phyloP scores from a whole-genome alignment of 805 yeast species.

The Brettanomyces anomalus region DNA sequence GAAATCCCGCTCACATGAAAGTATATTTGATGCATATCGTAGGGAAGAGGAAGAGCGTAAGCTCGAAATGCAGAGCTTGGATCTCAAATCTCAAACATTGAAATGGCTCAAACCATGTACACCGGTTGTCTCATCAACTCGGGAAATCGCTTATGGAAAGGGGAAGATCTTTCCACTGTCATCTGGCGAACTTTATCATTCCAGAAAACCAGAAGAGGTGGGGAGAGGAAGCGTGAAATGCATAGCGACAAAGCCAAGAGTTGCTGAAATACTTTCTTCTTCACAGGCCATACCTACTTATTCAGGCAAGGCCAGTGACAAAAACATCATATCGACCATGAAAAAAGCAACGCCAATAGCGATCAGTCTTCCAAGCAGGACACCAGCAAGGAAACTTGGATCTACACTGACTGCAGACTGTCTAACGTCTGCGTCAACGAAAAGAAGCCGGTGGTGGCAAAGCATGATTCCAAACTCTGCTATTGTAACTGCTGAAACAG shows the following conservation, averaged over 20 bases:
- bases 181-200: neutral
- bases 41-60: neutral
- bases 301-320: too few relatives aligned
- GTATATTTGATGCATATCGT: slow-evolving; percentile 15
- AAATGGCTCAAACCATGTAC: slow-evolving; percentile 23
- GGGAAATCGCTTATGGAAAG: neutral
- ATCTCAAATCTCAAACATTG: slow-evolving; percentile 22
- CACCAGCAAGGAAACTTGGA: neutral
- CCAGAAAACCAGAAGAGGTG: too few relatives aligned
- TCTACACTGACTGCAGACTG: neutral
- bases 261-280: too few relatives aligned
- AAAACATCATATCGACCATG: too few relatives aligned
- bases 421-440: neutral
- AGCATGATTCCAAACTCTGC: slow-evolving; percentile 23
- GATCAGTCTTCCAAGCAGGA: too few relatives aligned
- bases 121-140: slow-evolving; percentile 14
- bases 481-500: slow-evolving; percentile 24
- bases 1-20: slow-evolving; percentile 18
- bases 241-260: too few relatives aligned
- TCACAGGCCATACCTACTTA: too few relatives aligned
- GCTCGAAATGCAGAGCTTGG: slow-evolving; percentile 4
- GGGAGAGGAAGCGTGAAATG: too few relatives aligned
- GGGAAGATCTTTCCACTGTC: neutral
- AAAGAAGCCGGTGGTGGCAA: slow-evolving; percentile 16
- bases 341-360: too few relatives aligned